Evolutionary conservation across 306 rosid genomes (phyloP), one percentile per base, ranked within the genome.

Genomic region (Ceratonia siliqua): DNA sequence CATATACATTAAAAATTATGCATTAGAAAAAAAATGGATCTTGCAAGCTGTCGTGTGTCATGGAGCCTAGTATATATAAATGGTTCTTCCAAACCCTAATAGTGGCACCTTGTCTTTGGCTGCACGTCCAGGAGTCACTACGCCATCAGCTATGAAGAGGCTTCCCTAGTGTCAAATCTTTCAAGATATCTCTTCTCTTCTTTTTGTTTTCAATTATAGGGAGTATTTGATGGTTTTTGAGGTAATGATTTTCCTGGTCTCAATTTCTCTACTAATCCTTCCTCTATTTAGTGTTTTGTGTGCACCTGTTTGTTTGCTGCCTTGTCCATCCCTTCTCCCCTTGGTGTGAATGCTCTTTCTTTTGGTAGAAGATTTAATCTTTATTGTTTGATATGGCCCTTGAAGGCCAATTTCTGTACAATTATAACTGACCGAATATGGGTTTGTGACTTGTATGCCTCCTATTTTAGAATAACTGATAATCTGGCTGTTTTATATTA

Each of bases 181-280:
- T 78, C 64, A 57, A 54, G 55, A 83, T 79, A 65, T 70, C 70
- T 68, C 72, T 63, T 62, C 63, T 20, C 30, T 8, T 75, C 32
- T 28, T 83, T 62, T 64, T 38, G 27, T 35, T 73, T 50, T 70
- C 28, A 6, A 20, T 11, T 54, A 21, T 59, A 67, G 67, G 36
- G 64, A 28, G 58, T 74, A 53, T 67, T 77, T 54, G 45, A 45
- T 76, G 81, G 81, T 78, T 55, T 70, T 43, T 52, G 46, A 62
- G 80, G 75, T 79, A 62, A 67, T 54, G 2, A 52, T n/a, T 43
- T 17, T 76, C 68, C 43, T 53, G 46, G 10, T 43, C 52, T 55
- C 36, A 32, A 25, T 6, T 76, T 45, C 45, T 33, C 39, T 5
- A 2, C 46, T 49, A n/a, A 18, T 54, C 55, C 55, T 50, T 69